phyloP scores from a whole-genome alignment of 331 rosid species.

The Malus hybrid region DNA sequence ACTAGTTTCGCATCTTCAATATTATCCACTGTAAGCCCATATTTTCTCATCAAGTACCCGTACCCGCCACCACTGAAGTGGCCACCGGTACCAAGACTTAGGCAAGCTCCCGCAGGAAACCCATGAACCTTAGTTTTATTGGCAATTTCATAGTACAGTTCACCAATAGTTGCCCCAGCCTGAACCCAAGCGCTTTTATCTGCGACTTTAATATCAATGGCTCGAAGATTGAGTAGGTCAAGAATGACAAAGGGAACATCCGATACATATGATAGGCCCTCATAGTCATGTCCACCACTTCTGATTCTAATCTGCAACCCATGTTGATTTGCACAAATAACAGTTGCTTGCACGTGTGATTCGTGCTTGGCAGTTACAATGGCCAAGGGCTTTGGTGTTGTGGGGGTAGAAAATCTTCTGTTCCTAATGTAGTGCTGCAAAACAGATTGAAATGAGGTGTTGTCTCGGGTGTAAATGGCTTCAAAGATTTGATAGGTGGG shows the following conservation, averaged over 20 bases:
- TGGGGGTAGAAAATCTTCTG: neutral
- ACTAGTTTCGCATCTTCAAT: neutral
- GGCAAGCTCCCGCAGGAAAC: neutral
- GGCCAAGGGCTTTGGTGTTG: neutral
- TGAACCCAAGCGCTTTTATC: neutral
- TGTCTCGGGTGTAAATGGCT: neutral
- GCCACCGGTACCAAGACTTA: neutral
- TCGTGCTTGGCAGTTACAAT: neutral
- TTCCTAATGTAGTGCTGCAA: neutral
- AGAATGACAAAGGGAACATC: neutral
- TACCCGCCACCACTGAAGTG: neutral
- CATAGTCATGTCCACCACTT: neutral
- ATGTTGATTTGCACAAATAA: neutral
- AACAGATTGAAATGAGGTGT: neutral
- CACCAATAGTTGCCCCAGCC: neutral
- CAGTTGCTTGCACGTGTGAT: neutral
- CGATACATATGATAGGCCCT: neutral
- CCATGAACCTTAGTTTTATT: neutral
- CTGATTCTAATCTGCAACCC: neutral
- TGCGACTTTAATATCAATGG: neutral
- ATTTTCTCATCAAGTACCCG: slow-evolving; percentile 1
- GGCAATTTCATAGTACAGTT: neutral
- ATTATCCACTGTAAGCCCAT: slow-evolving; percentile 8
- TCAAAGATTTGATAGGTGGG: neutral
- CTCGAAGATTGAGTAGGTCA: neutral